A percentile compares a stretch with the other conserved stretches of the same genome.
Evolutionary conservation across 2,329 filamentous ascomycete genomes (phyloP).

Genomic region (Sarocladium strictum): DNA sequence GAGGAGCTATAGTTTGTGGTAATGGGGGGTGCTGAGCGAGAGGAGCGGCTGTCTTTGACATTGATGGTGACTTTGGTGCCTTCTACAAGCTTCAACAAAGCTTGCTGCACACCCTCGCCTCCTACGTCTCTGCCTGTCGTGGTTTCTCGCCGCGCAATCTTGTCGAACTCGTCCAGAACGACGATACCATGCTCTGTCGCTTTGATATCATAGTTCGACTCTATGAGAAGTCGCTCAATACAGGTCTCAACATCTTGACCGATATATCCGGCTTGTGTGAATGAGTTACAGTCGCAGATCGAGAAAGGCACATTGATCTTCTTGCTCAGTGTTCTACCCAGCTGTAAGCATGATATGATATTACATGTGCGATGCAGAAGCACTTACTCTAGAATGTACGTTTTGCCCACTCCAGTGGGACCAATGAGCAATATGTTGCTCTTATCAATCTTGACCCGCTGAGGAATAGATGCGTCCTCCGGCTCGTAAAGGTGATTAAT

Average conservation of each 20-base stretch:
- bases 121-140: slow-evolving; percentile 89
- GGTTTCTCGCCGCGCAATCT: slow-evolving; percentile 84
- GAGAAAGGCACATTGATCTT: slow-evolving; percentile 93
- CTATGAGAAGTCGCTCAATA: slow-evolving; percentile 82
- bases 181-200: slow-evolving; percentile 89
- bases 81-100: slow-evolving; percentile 90
- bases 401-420: slow-evolving; percentile 93
- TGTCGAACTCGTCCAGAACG: slow-evolving; percentile 94
- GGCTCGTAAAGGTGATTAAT: slow-evolving; percentile 40
- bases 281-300: slow-evolving; percentile 91
- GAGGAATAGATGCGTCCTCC: slow-evolving; percentile 37
- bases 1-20: slow-evolving; percentile 46
- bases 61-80: slow-evolving; percentile 90
- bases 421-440: slow-evolving; percentile 89
- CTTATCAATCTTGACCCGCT: slow-evolving; percentile 77
- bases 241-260: slow-evolving; percentile 97
- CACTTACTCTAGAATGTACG: slow-evolving; percentile 72
- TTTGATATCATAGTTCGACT: slow-evolving; percentile 81
- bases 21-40: slow-evolving; percentile 44
- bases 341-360: background rate
- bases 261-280: slow-evolving; percentile 95
- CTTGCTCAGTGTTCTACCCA: slow-evolving; percentile 72
- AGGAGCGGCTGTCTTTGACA: slow-evolving; percentile 69
- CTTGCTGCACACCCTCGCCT: slow-evolving; percentile 94
- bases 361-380: background rate